phyloP scores from a whole-genome alignment of 2,329 filamentous ascomycete genomes.

The Penicillium psychrosexuale region DNA sequence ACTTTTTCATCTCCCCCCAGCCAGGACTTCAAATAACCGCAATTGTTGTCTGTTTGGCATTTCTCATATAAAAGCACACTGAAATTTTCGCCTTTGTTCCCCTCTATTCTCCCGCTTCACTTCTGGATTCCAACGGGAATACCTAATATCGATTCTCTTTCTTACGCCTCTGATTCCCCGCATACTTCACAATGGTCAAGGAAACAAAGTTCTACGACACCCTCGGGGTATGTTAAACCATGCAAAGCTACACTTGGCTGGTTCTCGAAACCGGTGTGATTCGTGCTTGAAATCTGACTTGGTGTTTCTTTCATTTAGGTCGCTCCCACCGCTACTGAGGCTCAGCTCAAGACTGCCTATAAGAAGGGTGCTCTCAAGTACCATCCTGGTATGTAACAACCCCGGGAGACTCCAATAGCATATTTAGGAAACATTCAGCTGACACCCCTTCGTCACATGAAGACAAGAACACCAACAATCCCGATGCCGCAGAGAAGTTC shows the following conservation, averaged over 20 bases:
- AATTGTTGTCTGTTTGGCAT: conserved; percentile 12
- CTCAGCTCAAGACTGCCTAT: conserved; percentile 91
- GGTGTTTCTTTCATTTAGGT: conserved; percentile 55
- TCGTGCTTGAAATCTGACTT: conserved; percentile 21
- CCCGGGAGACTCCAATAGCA: conserved; percentile 8
- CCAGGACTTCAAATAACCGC: conserved; percentile 7
- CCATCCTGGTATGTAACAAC: conserved; percentile 72
- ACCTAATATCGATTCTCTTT: conserved; percentile 1
- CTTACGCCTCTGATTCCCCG: conserved; percentile 18
- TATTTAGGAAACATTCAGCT: background rate
- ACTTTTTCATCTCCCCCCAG: conserved; percentile 11
- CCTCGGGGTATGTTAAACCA: conserved; percentile 43
- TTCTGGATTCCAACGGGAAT: conserved; percentile 4
- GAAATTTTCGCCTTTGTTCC: conserved; percentile 10
- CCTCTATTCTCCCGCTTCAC: conserved; percentile 13
- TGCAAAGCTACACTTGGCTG: background rate
- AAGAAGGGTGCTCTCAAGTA: conserved; percentile 86
- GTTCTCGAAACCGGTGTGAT: background rate
- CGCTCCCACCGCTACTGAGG: conserved; percentile 72
- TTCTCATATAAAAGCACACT: conserved; percentile 1
- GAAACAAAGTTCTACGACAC: conserved; percentile 50
- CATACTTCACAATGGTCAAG: conserved; percentile 47
- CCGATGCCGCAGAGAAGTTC: conserved; percentile 93
- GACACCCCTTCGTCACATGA: conserved; percentile 1
- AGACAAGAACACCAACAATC: conserved; percentile 98